A percentile compares a stretch with the other conserved stretches of the same genome.
Evolutionary conservation across 306 rosid species (phyloP).

Genomic region (Fagus sylvatica): DNA sequence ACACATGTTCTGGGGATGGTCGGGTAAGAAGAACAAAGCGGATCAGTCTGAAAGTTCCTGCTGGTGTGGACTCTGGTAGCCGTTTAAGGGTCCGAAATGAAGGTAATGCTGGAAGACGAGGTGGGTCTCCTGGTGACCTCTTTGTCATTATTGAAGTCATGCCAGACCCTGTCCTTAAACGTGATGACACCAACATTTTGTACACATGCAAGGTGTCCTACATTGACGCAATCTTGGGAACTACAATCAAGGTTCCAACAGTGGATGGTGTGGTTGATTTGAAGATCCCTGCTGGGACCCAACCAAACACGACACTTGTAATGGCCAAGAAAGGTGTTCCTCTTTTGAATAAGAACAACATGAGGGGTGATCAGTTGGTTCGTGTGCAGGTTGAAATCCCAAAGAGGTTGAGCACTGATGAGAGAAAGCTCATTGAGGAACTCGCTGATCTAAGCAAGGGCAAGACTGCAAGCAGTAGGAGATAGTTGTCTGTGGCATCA

Average conservation of each 20-base stretch:
- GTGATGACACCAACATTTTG: conserved; percentile 89
- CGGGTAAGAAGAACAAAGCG: conserved; percentile 89
- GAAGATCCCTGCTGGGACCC: conserved; percentile 79
- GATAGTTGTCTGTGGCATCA: conserved; percentile 28
- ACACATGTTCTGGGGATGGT: conserved; percentile 92
- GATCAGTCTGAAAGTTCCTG: conserved; percentile 91
- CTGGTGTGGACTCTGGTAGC: conserved; percentile 97
- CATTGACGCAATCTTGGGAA: conserved; percentile 88
- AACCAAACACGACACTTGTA: conserved; percentile 91
- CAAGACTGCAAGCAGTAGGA: conserved; percentile 56
- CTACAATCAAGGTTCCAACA: conserved; percentile 84
- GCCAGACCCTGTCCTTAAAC: conserved; percentile 88
- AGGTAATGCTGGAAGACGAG: conserved; percentile 90
- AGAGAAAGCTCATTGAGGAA: conserved; percentile 82
- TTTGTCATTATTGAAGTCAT: conserved; percentile 86
- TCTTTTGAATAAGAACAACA: conserved; percentile 69
- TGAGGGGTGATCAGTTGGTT: conserved; percentile 97
- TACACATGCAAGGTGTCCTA: conserved; percentile 87
- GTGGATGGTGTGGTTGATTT: conserved; percentile 85
- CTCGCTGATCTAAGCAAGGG: conserved; percentile 93
- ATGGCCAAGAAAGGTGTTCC: conserved; percentile 99
- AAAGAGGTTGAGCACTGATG: conserved; percentile 73
- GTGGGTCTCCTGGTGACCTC: conserved; percentile 91
- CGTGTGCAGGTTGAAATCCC: conserved; percentile 98
- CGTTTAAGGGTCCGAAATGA: conserved; percentile 94